These are phyloP conservation scores for Onygena corvina DNA, from an alignment of 2,329 filamentous ascomycete genomes.

Conservation along the genomic window DNA sequence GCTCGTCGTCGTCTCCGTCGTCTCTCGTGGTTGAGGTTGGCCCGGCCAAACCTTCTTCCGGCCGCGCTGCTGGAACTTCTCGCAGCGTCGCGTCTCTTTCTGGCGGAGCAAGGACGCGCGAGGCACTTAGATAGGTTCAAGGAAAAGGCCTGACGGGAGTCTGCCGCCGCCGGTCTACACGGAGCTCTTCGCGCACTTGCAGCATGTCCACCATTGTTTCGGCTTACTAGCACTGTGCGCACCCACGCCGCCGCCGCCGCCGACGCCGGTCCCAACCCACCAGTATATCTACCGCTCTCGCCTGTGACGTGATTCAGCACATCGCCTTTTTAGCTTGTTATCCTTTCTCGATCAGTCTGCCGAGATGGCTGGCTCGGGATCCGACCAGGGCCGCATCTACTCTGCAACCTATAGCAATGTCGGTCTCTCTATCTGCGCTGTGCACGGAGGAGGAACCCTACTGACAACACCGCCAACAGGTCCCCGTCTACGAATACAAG, in stretches of 20 bases:
- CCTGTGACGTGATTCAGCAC: no score
- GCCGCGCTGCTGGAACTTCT: not conserved
- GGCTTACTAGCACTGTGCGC: not conserved
- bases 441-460: conserved; percentile 2
- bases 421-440: conserved; percentile 18
- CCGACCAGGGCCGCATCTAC: conserved; percentile 41
- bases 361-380: conserved; percentile 23
- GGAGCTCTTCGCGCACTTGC: not conserved
- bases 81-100: no score
- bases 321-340: no score
- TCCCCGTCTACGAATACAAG: conserved; percentile 89
- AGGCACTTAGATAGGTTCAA: not conserved
- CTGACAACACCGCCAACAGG: conserved; percentile 41
- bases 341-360: not conserved
- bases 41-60: not conserved
- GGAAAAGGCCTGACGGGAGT: not conserved
- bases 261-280: no score
- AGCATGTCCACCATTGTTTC: no score
- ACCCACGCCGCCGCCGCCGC: no score
- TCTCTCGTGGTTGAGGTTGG: not conserved
- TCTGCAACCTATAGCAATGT: conserved; percentile 56
- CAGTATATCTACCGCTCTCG: no score
- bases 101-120: not conserved
- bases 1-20: not conserved
- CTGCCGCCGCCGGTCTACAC: not conserved